Evolutionary conservation across 2,329 filamentous ascomycete genomes (phyloP).

Genomic region (Epichloe bromicola): DNA sequence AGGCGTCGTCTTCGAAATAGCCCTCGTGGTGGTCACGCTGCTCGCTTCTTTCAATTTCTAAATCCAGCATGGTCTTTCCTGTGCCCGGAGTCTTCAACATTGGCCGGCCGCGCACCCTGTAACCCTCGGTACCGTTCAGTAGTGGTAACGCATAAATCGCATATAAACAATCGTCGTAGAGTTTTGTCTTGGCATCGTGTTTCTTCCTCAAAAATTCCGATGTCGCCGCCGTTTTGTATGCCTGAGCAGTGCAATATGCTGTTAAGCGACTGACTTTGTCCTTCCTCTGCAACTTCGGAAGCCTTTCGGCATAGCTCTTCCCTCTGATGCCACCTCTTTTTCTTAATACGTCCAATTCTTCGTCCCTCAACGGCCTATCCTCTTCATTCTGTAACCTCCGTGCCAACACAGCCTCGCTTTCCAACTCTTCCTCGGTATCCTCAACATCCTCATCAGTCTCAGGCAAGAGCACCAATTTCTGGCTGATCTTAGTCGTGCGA

Average conservation of each 20-base stretch:
- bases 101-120: constrained; percentile 77
- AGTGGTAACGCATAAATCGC: constrained; percentile 88
- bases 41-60: constrained; percentile 93
- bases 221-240: constrained; percentile 79
- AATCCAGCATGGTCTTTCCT: constrained; percentile 81
- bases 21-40: constrained; percentile 79
- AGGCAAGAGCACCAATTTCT: constrained; percentile 90
- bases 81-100: constrained; percentile 80
- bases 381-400: constrained; percentile 41
- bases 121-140: constrained; percentile 74
- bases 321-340: constrained; percentile 50
- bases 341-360: constrained; percentile 51
- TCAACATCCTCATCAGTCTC: constrained; percentile 55
- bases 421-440: constrained; percentile 44
- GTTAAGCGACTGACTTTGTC: constrained; percentile 85
- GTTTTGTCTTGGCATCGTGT: constrained; percentile 83
- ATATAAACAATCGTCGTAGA: constrained; percentile 96
- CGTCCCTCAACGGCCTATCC: constrained; percentile 50
- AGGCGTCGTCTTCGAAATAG: constrained; percentile 67
- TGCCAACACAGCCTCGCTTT: constrained; percentile 27
- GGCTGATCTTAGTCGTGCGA: constrained; percentile 83
- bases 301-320: constrained; percentile 87
- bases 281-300: constrained; percentile 76
- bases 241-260: constrained; percentile 91
- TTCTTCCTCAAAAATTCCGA: constrained; percentile 84